Evolutionary conservation across 768 basidiomycete species (phyloP).

Genomic region (Podaxis sp.): DNA sequence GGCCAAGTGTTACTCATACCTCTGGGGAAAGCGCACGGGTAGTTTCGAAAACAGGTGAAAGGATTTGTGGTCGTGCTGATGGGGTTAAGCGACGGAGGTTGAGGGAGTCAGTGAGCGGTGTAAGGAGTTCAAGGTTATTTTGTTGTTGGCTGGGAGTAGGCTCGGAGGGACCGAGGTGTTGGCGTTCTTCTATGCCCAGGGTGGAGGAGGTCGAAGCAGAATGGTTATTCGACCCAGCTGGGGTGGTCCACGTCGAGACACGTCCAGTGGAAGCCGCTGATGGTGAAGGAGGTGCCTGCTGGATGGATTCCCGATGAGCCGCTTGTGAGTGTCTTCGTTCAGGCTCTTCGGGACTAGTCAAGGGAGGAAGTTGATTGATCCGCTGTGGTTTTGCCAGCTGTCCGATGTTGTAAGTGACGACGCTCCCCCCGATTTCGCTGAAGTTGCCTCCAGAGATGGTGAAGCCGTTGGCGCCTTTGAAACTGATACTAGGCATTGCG

Average conservation of each 20-base stretch:
- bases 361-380: not conserved
- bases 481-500: not conserved
- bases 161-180: not conserved
- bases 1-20: not conserved
- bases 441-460: not conserved
- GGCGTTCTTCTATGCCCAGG: not conserved
- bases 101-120: not conserved
- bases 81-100: not conserved
- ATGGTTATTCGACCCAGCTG: not conserved
- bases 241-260: not conserved
- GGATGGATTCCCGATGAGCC: not conserved
- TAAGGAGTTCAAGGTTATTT: not conserved
- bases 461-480: not conserved
- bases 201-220: not conserved
- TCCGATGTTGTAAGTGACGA: not conserved
- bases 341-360: not conserved
- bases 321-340: not conserved
- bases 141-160: not conserved
- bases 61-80: not conserved
- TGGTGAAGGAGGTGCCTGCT: not conserved
- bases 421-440: not conserved
- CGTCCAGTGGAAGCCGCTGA: not conserved
- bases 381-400: not conserved
- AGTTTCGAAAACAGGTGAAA: not conserved
- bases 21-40: not conserved